These are phyloP conservation scores for Saccharomyces hybrid DNA, from an alignment of 1,139 yeast species.

Conservation along the genomic window DNA sequence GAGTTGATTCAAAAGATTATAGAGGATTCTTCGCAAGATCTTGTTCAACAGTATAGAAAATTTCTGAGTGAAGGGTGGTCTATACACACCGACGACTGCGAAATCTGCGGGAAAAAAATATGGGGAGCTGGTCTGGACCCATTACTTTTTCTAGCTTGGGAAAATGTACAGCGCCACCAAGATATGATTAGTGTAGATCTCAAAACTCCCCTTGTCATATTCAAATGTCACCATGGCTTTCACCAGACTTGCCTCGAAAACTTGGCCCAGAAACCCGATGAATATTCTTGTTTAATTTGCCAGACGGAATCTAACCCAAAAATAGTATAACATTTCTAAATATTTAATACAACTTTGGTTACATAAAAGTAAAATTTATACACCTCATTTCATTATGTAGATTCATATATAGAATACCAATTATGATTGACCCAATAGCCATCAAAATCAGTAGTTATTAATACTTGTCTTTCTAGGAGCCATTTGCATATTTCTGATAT, in stretches of 20 bases:
- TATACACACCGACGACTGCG: slow-evolving; percentile 48
- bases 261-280: slow-evolving; percentile 34
- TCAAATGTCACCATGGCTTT: slow-evolving; percentile 59
- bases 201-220: slow-evolving; percentile 35
- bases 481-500: slow-evolving; percentile 47
- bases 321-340: background rate
- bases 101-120: slow-evolving; percentile 59
- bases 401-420: slow-evolving; percentile 42
- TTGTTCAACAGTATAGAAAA: slow-evolving; percentile 14
- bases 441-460: slow-evolving; percentile 35
- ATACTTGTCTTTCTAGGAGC: slow-evolving; percentile 42
- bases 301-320: background rate
- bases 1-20: slow-evolving; percentile 17
- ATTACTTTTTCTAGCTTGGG: slow-evolving; percentile 42
- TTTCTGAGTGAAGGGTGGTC: slow-evolving; percentile 49
- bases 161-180: slow-evolving; percentile 13
- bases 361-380: background rate
- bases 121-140: slow-evolving; percentile 54
- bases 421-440: slow-evolving; percentile 46
- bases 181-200: background rate
- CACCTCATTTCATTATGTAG: background rate
- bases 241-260: slow-evolving; percentile 53
- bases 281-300: slow-evolving; percentile 21
- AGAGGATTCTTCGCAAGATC: slow-evolving; percentile 17
- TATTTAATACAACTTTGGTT: background rate